Base-by-base conservation (phyloP, 306 rosid genomes). In the Hippophae tibetana region DNA sequence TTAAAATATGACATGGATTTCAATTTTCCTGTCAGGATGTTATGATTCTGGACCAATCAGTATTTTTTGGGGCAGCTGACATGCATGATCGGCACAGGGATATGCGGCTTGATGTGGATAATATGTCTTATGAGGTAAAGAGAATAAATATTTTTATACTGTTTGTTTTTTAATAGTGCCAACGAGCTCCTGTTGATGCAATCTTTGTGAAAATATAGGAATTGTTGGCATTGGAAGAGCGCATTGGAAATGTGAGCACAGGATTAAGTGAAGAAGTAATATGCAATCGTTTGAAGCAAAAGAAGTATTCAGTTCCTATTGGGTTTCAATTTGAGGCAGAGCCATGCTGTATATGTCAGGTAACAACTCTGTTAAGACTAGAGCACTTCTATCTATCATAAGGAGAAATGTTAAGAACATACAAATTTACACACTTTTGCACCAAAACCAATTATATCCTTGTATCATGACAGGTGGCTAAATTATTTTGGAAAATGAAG, bases 51-150 rank as follows among this genome's bases (percentile, higher is more conserved):
- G 97, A 89, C 74, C 95, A 94, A 26, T 89, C 77, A 70, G 65
- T 83, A 62, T 75, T 74, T 67, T 90, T 83, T 66, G 90, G 86
- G 44, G 71, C 85, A 81, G 89, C 90, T 43, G 97, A 89, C 72
- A 72, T 81, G 78, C 90, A 89, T 53, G 97, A 89, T 74, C 73
- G 97, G 75, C 97, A 89, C 79, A 77, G 97, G 71, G 95, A 83
- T 71, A 83, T 89, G 97, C 95, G 95, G 76, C 94, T 89, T 44
- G 97, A 89, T 70, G 97, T 89, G 47, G 97, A 89, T 69, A 89
- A 89, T 82, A 85, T 89, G 95, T 85, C 95, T 50, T 85, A 89
- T 3, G 97, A 89, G 97, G 97, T 85, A 82, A 73, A 59, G 57
- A 13, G 58, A 25, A 52, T 67, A 64, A 64, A 60, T 54, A 63